Percentiles rank a stretch among this genome's conserved stretches.
Conservation (phyloP, 202 grass and related monocot genomes). For the Hordeum pubiflorum region DNA sequence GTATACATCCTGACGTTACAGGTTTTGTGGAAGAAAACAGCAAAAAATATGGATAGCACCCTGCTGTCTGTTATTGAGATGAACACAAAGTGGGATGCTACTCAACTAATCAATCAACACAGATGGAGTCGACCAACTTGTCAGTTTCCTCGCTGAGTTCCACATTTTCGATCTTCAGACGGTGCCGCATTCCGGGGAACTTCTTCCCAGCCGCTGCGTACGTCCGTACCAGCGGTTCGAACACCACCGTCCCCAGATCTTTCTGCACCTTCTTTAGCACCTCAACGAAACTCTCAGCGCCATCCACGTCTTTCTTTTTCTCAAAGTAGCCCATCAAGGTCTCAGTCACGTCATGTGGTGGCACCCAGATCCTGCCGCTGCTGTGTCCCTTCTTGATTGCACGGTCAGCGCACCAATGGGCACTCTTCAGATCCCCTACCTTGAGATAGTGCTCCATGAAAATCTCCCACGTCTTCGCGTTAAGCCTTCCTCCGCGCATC, state of each 20-base stretch:
- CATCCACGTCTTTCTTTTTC: conserved; percentile 48
- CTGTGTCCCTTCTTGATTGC: conserved; percentile 85
- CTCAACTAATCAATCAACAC: conserved; percentile 23
- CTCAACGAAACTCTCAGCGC: conserved; percentile 59
- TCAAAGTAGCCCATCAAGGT: conserved; percentile 69
- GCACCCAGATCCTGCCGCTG: conserved; percentile 58
- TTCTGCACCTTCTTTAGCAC: conserved; percentile 51
- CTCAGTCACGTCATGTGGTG: conserved; percentile 24
- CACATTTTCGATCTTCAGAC: conserved; percentile 72
- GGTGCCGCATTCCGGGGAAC: conserved; percentile 57
- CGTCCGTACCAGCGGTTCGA: conserved; percentile 46
- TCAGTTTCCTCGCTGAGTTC: conserved; percentile 33
- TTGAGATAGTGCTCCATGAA: conserved; percentile 85
- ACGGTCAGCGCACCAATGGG: conserved; percentile 58
- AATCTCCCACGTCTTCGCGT: conserved; percentile 89
- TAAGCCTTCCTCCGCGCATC: conserved; percentile 73
- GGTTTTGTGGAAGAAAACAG: background rate
- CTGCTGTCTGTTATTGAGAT: conserved; percentile 35
- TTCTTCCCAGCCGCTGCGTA: conserved; percentile 65
- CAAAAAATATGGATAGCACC: background rate
- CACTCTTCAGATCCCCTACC: conserved; percentile 65
- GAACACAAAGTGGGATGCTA: background rate
- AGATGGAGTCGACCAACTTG: conserved; percentile 52
- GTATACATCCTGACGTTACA: background rate
- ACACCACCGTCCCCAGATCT: conserved; percentile 44